Percentiles rank a stretch among this genome's conserved stretches.
Conservation (phyloP, 805 yeast genomes). For the Yueomyces sinensis region DNA sequence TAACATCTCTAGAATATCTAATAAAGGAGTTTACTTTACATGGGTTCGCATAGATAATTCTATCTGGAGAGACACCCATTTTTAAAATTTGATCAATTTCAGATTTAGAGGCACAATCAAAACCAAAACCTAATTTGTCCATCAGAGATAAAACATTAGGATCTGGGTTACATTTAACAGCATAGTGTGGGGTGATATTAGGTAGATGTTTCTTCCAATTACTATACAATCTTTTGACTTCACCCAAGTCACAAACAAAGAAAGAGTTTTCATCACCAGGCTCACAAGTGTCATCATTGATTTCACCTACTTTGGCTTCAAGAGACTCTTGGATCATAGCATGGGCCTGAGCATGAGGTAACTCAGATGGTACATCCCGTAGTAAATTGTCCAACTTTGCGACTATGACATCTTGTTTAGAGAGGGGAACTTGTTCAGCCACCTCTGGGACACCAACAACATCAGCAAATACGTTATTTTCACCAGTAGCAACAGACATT, state of each 20-base stretch:
- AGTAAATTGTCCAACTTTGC: background rate
- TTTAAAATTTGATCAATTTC: constrained; percentile 61
- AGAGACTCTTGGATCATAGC: constrained; percentile 29
- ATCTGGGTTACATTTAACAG: constrained; percentile 88
- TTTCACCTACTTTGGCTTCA: constrained; percentile 25
- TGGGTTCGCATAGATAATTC: constrained; percentile 87
- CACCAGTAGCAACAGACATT: too few species aligned
- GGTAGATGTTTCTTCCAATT: constrained; percentile 61
- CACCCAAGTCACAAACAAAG: constrained; percentile 75
- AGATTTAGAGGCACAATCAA: constrained; percentile 85
- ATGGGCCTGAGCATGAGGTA: constrained; percentile 22
- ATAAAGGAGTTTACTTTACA: constrained; percentile 80
- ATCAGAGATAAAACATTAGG: constrained; percentile 41
- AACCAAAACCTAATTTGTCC: constrained; percentile 53
- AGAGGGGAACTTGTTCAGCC: background rate
- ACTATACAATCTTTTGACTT: constrained; percentile 45
- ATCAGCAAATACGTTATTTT: too few species aligned
- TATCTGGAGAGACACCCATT: constrained; percentile 47
- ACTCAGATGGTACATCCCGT: background rate
- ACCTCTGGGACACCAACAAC: background rate
- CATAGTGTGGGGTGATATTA: constrained; percentile 74
- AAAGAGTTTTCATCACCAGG: constrained; percentile 80
- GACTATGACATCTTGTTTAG: too few species aligned
- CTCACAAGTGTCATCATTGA: constrained; percentile 42
- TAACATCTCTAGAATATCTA: constrained; percentile 46